Conservation (phyloP, 371 early-diverging fungal genomes). For the Globomyces sp. region DNA sequence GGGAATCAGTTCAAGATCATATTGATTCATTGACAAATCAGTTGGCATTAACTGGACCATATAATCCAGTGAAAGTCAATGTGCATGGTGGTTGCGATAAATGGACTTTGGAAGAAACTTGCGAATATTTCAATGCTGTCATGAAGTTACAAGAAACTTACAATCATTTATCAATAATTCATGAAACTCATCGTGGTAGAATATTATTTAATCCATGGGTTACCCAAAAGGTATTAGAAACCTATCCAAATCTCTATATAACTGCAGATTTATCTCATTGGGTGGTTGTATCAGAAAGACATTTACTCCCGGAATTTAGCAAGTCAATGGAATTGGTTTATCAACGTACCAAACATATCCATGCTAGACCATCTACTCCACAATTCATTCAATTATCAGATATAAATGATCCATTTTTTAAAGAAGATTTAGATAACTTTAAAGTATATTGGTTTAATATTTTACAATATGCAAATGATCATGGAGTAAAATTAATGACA, state of each 20-base stretch:
- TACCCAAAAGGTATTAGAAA: slow-evolving; percentile 16
- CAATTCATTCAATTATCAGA: not conserved
- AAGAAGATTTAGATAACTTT: not conserved
- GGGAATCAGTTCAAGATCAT: too few species aligned
- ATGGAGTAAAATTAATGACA: not conserved
- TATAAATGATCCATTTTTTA: not conserved
- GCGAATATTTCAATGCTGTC: not conserved
- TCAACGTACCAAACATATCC: slow-evolving; percentile 17
- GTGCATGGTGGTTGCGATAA: slow-evolving; percentile 20
- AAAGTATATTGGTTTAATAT: not conserved
- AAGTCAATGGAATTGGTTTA: slow-evolving; percentile 3
- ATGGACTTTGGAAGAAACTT: slow-evolving; percentile 19
- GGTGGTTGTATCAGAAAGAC: slow-evolving; percentile 24
- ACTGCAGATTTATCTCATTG: slow-evolving; percentile 26
- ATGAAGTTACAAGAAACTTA: not conserved
- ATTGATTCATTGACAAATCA: too few species aligned
- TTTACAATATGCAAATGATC: not conserved
- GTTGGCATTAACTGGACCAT: not conserved
- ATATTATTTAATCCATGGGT: slow-evolving; percentile 27
- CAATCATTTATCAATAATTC: slow-evolving; percentile 19
- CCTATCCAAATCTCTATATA: slow-evolving; percentile 17
- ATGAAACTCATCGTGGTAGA: slow-evolving; percentile 29
- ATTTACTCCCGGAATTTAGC: not conserved
- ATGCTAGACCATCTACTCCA: slow-evolving; percentile 16
- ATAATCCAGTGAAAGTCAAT: slow-evolving; percentile 19